A percentile compares a stretch with the other conserved stretches of the same genome.
phyloP scores from a whole-genome alignment of 345 rosid genomes.

The Reutealis trisperma region DNA sequence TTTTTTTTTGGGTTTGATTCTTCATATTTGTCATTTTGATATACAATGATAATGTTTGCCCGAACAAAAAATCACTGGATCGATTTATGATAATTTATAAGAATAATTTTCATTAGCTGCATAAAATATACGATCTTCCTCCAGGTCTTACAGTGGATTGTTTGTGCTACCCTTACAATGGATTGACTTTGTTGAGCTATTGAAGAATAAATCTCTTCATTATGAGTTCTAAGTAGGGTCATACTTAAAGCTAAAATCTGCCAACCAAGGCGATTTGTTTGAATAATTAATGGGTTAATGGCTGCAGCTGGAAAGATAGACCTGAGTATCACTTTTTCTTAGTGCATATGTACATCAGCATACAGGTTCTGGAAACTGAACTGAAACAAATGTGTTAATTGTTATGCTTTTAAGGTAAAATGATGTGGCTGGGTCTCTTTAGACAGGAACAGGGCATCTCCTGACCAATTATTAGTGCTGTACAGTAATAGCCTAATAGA shows the following conservation, averaged over 20 bases:
- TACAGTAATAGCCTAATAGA: too few species aligned
- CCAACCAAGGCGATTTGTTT: background rate
- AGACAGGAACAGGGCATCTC: background rate
- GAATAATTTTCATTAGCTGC: too few species aligned
- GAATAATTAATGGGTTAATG: background rate
- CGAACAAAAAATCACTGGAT: too few species aligned
- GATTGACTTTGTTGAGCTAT: background rate
- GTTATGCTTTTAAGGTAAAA: background rate
- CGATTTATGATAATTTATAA: too few species aligned
- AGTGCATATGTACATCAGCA: background rate
- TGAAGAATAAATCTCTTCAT: background rate
- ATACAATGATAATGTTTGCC: too few species aligned
- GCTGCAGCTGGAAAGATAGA: conserved; percentile 7
- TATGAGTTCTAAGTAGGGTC: background rate
- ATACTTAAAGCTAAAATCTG: background rate
- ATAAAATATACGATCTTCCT: too few species aligned
- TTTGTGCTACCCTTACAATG: too few species aligned
- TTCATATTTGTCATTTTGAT: background rate
- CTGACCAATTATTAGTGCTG: too few species aligned
- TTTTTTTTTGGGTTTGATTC: background rate
- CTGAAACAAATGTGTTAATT: background rate
- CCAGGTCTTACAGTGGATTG: too few species aligned
- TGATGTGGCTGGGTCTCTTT: background rate
- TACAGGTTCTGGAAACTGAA: background rate
- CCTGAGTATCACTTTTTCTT: background rate